phyloP scores from a whole-genome alignment of 2,329 filamentous ascomycete species.

The Claviceps pusilla region DNA sequence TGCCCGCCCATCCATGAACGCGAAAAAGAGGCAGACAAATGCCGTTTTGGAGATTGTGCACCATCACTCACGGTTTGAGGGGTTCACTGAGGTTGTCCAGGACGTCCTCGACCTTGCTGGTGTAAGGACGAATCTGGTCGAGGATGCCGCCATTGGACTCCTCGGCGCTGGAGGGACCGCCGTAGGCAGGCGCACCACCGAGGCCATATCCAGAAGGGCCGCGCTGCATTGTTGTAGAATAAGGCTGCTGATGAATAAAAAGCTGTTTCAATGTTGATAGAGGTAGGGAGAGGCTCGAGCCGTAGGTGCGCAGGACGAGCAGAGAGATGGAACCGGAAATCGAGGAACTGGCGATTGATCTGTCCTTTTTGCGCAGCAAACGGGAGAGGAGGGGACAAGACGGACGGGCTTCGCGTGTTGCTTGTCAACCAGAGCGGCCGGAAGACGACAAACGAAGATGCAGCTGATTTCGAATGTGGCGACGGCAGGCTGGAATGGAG shows the following conservation, averaged over 20 bases:
- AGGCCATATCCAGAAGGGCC: constrained; percentile 72
- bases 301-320: constrained; percentile 1
- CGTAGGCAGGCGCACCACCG: constrained; percentile 54
- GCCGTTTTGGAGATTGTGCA: neutral
- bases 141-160: constrained; percentile 49
- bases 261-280: neutral
- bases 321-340: neutral
- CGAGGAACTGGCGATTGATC: neutral
- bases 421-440: neutral
- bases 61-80: constrained; percentile 61
- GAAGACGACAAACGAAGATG: neutral
- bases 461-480: neutral
- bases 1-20: neutral
- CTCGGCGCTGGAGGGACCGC: constrained; percentile 32
- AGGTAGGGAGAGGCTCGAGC: neutral
- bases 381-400: neutral
- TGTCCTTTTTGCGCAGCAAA: neutral
- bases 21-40: neutral
- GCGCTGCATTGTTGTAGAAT: constrained; percentile 25
- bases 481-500: neutral
- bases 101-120: constrained; percentile 94
- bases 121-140: constrained; percentile 83
- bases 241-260: neutral
- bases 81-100: constrained; percentile 80
- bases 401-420: neutral